These are phyloP conservation scores for Rubia balearica DNA, from an alignment of 305 asterid genomes.

Conservation along the genomic window DNA sequence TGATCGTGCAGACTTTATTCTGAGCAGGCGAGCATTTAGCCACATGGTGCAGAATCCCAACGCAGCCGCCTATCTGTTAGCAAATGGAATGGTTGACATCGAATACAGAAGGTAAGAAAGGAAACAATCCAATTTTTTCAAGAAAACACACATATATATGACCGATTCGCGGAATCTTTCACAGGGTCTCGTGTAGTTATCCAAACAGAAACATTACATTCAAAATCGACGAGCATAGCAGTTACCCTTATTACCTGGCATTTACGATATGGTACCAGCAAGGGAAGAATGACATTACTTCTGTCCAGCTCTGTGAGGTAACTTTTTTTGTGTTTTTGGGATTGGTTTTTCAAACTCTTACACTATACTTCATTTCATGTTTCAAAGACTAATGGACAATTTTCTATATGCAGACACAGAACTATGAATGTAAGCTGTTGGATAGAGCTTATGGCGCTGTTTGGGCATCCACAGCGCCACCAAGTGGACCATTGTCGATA, in stretches of 20 bases:
- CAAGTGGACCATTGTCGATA: constrained; percentile 62
- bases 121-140: background rate
- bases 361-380: background rate
- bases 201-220: constrained; percentile 56
- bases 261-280: constrained; percentile 74
- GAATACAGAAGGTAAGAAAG: constrained; percentile 54
- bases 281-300: constrained; percentile 65
- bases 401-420: constrained; percentile 47
- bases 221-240: constrained; percentile 65
- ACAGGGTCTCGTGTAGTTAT: constrained; percentile 80
- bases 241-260: constrained; percentile 61
- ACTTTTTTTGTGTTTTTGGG: background rate
- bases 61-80: constrained; percentile 48
- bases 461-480: constrained; percentile 63
- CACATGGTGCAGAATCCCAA: constrained; percentile 61
- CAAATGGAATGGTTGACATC: constrained; percentile 57
- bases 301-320: constrained; percentile 83
- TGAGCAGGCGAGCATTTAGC: constrained; percentile 60
- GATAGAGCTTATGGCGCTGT: constrained; percentile 69
- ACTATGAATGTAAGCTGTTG: constrained; percentile 53
- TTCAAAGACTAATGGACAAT: constrained; percentile 2
- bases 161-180: background rate
- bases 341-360: background rate
- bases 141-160: background rate
- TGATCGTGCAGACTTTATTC: constrained; percentile 55